Conservation (phyloP, 352 stramenopile genomes). For the Sclerospora graminicola region DNA sequence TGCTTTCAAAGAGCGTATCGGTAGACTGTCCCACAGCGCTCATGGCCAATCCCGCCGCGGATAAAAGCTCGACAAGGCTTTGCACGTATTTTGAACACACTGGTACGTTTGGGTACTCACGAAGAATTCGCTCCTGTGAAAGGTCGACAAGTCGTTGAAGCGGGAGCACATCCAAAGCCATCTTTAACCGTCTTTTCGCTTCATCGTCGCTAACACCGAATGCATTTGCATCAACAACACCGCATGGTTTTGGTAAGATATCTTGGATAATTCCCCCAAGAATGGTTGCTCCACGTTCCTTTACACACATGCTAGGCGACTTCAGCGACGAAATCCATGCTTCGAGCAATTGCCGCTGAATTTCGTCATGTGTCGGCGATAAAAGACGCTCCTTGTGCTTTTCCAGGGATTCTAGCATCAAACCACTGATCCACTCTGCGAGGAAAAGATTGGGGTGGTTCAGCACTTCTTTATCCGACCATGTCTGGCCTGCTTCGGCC, state of each 20-base stretch:
- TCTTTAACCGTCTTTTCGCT: constrained; percentile 21
- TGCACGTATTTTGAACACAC: constrained; percentile 82
- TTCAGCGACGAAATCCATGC: constrained; percentile 80
- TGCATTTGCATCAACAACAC: constrained; percentile 6
- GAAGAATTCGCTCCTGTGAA: constrained; percentile 60
- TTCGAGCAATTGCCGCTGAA: constrained; percentile 57
- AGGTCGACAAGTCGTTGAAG: constrained; percentile 63
- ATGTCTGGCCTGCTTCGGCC: constrained; percentile 50
- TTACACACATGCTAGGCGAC: constrained; percentile 78
- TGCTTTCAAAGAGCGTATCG: constrained; percentile 38
- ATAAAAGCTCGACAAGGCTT: constrained; percentile 75
- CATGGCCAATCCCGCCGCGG: constrained; percentile 51
- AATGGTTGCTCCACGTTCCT: constrained; percentile 75
- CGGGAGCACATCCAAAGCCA: constrained; percentile 42
- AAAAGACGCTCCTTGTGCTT: constrained; percentile 31
- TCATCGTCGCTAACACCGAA: constrained; percentile 15
- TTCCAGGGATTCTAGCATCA: constrained; percentile 57
- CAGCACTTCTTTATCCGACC: constrained; percentile 76
- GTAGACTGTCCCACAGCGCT: constrained; percentile 36
- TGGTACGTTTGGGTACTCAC: constrained; percentile 63
- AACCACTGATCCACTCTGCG: constrained; percentile 71
- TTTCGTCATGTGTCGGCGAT: constrained; percentile 29
- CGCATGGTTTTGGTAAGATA: constrained; percentile 42
- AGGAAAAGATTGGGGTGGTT: constrained; percentile 81
- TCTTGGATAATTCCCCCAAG: constrained; percentile 67